These are phyloP conservation scores for Geosmithia morbida DNA, from an alignment of 2,329 filamentous ascomycete genomes.

Conservation along the genomic window DNA sequence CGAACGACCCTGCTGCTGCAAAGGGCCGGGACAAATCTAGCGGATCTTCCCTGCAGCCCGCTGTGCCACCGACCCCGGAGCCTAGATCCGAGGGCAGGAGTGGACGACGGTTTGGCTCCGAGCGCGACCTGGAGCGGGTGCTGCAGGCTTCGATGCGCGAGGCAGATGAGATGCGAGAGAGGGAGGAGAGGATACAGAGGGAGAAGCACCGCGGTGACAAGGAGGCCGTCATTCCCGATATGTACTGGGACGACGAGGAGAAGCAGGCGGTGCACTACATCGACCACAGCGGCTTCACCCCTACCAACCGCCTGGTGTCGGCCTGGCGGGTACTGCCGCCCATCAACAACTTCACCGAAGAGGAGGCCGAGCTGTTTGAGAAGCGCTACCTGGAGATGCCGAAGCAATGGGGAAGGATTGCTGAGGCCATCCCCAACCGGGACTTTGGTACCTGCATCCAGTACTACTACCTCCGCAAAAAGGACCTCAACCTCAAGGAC, in stretches of 20 bases:
- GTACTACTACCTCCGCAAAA: conserved; percentile 74
- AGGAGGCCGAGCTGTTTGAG: conserved; percentile 58
- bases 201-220: conserved; percentile 62
- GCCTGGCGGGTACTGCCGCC: conserved; percentile 61
- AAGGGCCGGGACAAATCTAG: conserved; percentile 40
- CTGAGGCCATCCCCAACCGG: conserved; percentile 49
- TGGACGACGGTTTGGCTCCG: conserved; percentile 48
- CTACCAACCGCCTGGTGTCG: conserved; percentile 51
- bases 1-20: conserved; percentile 36
- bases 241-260: conserved; percentile 50
- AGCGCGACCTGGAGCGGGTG: conserved; percentile 59
- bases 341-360: conserved; percentile 58
- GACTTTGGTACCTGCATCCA: conserved; percentile 72
- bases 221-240: conserved; percentile 59
- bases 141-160: conserved; percentile 58
- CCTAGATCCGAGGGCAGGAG: conserved; percentile 39
- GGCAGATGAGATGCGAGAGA: conserved; percentile 56
- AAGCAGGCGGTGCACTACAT: conserved; percentile 43
- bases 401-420: conserved; percentile 73
- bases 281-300: conserved; percentile 51
- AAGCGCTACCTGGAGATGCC: conserved; percentile 60
- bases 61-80: conserved; percentile 29
- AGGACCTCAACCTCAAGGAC: conserved; percentile 61
- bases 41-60: conserved; percentile 15
- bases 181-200: conserved; percentile 47